Evolutionary conservation across 2,329 filamentous ascomycete genomes (phyloP).

Genomic region (Cladosporium sp.): DNA sequence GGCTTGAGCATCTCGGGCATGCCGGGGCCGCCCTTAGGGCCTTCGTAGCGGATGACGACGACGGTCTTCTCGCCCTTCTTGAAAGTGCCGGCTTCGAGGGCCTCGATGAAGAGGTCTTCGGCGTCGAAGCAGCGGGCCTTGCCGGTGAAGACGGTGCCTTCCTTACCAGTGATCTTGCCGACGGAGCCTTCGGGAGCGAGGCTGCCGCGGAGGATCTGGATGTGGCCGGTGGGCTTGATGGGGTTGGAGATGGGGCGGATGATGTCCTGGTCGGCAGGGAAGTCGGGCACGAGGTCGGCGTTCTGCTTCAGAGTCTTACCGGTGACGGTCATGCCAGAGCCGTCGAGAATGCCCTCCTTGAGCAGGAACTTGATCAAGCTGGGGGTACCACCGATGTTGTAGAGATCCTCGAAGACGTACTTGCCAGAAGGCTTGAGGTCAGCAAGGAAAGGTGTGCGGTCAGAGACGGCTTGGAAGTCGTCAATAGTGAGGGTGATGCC

Average conservation of each 20-base stretch:
- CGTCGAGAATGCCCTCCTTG: conserved; percentile 51
- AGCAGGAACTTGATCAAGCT: conserved; percentile 52
- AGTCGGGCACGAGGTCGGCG: conserved; percentile 57
- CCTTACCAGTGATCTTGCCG: conserved; percentile 76
- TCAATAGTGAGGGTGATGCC: conserved; percentile 52
- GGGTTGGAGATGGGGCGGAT: conserved; percentile 68
- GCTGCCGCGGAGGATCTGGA: conserved; percentile 70
- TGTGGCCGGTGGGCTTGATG: conserved; percentile 70
- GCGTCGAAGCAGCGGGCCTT: conserved; percentile 70
- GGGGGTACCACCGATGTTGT: conserved; percentile 52
- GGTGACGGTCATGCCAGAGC: conserved; percentile 51
- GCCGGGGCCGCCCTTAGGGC: conserved; percentile 70
- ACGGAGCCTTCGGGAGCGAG: conserved; percentile 70
- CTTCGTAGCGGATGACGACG: conserved; percentile 73
- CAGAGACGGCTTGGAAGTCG: conserved; percentile 53
- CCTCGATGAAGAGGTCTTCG: conserved; percentile 68
- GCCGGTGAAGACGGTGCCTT: conserved; percentile 66
- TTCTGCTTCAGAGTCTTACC: conserved; percentile 53
- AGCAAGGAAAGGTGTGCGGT: conserved; percentile 52
- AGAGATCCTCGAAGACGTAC: conserved; percentile 62
- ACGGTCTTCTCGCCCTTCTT: conserved; percentile 76
- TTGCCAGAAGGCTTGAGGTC: conserved; percentile 55
- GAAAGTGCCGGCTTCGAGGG: conserved; percentile 66
- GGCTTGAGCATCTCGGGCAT: conserved; percentile 78
- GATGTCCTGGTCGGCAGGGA: conserved; percentile 69